Percentiles rank a stretch among this genome's conserved stretches.
Evolutionary conservation across 2,329 filamentous ascomycete genomes (phyloP).

Genomic region (Venturia oleaginea): DNA sequence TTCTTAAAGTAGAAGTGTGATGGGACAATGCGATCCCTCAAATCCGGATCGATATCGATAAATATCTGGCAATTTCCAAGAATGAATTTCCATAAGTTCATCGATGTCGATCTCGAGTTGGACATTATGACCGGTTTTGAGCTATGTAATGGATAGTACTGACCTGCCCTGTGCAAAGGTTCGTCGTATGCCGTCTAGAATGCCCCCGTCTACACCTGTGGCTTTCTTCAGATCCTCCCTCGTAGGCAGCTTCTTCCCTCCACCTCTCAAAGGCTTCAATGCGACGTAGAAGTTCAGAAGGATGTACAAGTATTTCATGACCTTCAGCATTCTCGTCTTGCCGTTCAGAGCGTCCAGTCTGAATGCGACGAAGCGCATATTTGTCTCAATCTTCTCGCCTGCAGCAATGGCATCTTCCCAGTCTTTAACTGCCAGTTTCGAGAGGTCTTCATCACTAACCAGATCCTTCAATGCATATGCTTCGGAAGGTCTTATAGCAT

Average conservation of each 20-base stretch:
- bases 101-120: background rate
- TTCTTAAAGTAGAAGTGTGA: too few relatives aligned
- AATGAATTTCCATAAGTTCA: background rate
- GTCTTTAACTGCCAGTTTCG: constrained; percentile 58
- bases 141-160: constrained; percentile 9
- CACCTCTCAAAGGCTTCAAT: constrained; percentile 25
- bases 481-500: constrained; percentile 58
- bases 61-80: background rate
- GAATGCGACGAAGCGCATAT: constrained; percentile 56
- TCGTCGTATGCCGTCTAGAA: constrained; percentile 58
- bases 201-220: constrained; percentile 49
- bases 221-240: constrained; percentile 51
- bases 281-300: constrained; percentile 40
- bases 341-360: constrained; percentile 51
- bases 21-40: too few relatives aligned
- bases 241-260: constrained; percentile 44
- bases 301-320: constrained; percentile 39
- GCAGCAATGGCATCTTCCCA: constrained; percentile 62
- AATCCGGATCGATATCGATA: background rate
- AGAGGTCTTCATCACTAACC: constrained; percentile 55
- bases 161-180: constrained; percentile 55
- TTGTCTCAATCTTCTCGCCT: constrained; percentile 47
- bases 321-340: constrained; percentile 40
- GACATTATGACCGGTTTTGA: background rate
- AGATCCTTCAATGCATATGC: constrained; percentile 62